Evolutionary conservation across 208 protist genomes (phyloP).

Genomic region (Blastocrithidia nonstop): DNA sequence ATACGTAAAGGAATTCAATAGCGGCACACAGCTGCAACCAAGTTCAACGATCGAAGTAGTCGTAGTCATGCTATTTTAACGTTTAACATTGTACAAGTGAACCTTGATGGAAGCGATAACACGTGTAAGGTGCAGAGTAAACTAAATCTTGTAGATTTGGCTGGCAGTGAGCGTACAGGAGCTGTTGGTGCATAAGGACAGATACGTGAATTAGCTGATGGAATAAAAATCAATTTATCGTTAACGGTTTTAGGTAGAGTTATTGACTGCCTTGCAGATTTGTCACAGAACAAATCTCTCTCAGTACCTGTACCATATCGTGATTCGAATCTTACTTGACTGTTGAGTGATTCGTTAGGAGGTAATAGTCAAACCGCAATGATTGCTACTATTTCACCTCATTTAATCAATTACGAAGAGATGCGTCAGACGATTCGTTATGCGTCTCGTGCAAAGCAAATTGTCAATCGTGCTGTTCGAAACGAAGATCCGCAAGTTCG

Average conservation of each 20-base stretch:
- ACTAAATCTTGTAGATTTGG: slow-evolving; percentile 89
- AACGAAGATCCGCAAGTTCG: slow-evolving; percentile 86
- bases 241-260: slow-evolving; percentile 85
- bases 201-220: slow-evolving; percentile 55
- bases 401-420: slow-evolving; percentile 83
- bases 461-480: slow-evolving; percentile 80
- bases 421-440: slow-evolving; percentile 87
- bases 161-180: slow-evolving; percentile 79
- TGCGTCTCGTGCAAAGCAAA: slow-evolving; percentile 80
- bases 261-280: slow-evolving; percentile 69
- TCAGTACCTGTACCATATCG: slow-evolving; percentile 48
- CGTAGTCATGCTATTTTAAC: too few relatives aligned
- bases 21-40: slow-evolving; percentile 68
- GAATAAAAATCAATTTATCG: slow-evolving; percentile 84
- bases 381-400: slow-evolving; percentile 88
- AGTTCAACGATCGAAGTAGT: slow-evolving; percentile 83
- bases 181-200: slow-evolving; percentile 37
- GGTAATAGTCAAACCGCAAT: slow-evolving; percentile 91
- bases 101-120: slow-evolving; percentile 31
- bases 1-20: slow-evolving; percentile 59
- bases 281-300: slow-evolving; percentile 35
- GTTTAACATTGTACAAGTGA: slow-evolving; percentile 47
- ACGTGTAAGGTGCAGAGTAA: slow-evolving; percentile 41
- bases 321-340: slow-evolving; percentile 75
- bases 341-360: slow-evolving; percentile 81